Evolutionary conservation across 768 basidiomycete genomes (phyloP), one percentile per base, ranked within the genome.

Genomic region (Hericium rajendrae): DNA sequence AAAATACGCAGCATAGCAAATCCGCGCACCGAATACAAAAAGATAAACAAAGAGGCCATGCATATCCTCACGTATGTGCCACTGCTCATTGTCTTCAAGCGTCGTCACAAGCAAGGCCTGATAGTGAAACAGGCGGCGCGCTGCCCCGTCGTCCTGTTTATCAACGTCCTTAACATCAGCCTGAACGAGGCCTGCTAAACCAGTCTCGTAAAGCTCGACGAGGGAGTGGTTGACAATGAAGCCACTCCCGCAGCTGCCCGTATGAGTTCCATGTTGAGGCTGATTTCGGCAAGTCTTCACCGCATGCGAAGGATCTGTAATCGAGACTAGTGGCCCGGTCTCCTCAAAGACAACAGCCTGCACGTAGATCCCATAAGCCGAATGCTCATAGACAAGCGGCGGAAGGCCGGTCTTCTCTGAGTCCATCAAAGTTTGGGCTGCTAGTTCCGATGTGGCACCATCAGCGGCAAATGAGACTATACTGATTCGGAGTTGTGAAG

Each of bases 141-240:
- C 69, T 3, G 68, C 63, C 2, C 68, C 68, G 54, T 70, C 69
- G 54, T 70, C 68, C 51, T 70, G 68, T 48, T 70, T 69, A 52
- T 69, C 67, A 1, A 63, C 60, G 51, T 69, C 60, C 3, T 65
- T n/a, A 0, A 70, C 63, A 58, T 70, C 67, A 2, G 58, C 51
- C 12, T 65, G 53, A 3, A 22, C 22, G 2, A 65, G 51, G 4
- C 66, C 66, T 3, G 61, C 22, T n/a, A 16, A 22, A 6, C 57
- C 9, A 0, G 58, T 62, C 13, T 57, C 26, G 9, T 62, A 58
- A 4, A 43, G 41, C 15, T 15, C 3, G 18, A 43, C 16, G 8
- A 43, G 41, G 15, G 41, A 43, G 1, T 18, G 15, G 12, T 43
- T 43, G 8, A 43, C 41, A 1, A 43, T 15, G 9, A 0, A 43